phyloP scores from a whole-genome alignment of 805 yeast genomes.

The Clavispora phyllophila region DNA sequence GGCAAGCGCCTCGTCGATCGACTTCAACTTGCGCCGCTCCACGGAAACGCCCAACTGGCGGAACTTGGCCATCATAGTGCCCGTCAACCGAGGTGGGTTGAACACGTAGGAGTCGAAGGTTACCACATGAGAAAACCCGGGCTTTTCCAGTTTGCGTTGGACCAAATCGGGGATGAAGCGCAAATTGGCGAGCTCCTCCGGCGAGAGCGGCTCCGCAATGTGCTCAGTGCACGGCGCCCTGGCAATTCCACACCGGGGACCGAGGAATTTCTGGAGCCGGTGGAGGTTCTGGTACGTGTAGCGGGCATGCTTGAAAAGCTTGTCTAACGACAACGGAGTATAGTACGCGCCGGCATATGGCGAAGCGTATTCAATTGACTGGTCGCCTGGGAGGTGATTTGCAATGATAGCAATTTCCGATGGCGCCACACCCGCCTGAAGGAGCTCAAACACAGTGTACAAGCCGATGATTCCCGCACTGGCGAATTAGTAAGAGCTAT shows the following conservation, averaged over 20 bases:
- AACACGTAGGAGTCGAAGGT: background rate
- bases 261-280: background rate
- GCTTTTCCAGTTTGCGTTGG: background rate
- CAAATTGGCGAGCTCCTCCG: background rate
- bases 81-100: conserved; percentile 2
- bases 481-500: no score
- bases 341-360: conserved; percentile 4
- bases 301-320: background rate
- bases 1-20: background rate
- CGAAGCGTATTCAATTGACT: conserved; percentile 1
- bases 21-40: background rate
- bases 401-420: background rate
- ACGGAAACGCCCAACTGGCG: background rate
- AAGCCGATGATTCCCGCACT: conserved; percentile 5
- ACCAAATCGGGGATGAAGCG: background rate
- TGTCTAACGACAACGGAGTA: background rate
- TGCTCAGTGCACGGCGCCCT: background rate
- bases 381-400: conserved; percentile 3
- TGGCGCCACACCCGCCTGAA: background rate
- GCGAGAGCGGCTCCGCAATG: background rate
- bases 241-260: background rate
- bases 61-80: background rate
- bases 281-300: conserved; percentile 1
- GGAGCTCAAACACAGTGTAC: conserved; percentile 3
- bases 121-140: background rate